Evolutionary conservation across 805 yeast species (phyloP), one percentile per base, ranked within the genome.

Genomic region (Wickerhamomyces rabaulensis): DNA sequence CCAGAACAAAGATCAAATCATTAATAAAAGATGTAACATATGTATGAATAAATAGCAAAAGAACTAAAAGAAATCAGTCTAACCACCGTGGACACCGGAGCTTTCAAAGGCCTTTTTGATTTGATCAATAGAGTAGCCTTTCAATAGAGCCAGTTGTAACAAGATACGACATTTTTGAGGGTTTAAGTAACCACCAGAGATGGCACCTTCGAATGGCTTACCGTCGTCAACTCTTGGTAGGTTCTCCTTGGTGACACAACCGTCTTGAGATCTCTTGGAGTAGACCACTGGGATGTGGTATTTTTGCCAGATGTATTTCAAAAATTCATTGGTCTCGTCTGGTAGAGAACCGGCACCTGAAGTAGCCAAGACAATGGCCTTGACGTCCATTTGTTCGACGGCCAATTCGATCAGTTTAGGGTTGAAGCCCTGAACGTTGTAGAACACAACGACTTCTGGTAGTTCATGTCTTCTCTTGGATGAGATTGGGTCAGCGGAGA

Each of bases 321-420:
- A 57, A n/a, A 64, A 62, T 39, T 68, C 67, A 51, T 76, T 78
- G 2, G 82, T 76, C 15, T 58, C 64, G 5, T 73, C 76, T 22
- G 79, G 70, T 63, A 82, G 61, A 2, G 85, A 78, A 1, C 89
- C 89, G 1, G 88, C 86, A 33, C 89, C 89, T 74, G 82, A 76
- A 2, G 86, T 79, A 0, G 88, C 89, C 42, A 82, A 65, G 1
- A 83, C 80, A 15, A 83, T 58, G 7, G 87, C 89, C 39, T 71
- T 69, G 22, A 73, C 72, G 22, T 63, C 63, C 54, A 76, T 56
- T 17, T 71, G 68, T 26, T 71, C 70, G 9, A 76, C 69, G 0
- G 77, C 72, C 15, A 79, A 51, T 27, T 70, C 70, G 5, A 82
- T 67, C 15, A 82, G 48, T 41, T 67, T 67, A 29, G 76, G 67